Conservation (phyloP, 257 asterid genomes). For the Gentiana straminea region DNA sequence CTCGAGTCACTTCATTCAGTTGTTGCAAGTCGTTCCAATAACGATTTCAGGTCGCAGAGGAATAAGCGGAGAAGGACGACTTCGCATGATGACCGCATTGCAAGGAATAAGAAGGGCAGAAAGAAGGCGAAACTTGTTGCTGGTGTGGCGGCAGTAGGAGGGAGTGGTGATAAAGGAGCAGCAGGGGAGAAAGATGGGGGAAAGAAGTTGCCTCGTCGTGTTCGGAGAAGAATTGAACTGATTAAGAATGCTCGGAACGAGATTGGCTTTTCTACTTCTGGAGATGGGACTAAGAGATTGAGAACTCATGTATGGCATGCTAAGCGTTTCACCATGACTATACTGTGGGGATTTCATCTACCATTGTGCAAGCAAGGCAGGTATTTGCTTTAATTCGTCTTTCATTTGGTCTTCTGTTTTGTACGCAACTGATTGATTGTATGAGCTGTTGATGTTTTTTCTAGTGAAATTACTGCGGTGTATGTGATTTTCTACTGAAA, state of each 20-base stretch:
- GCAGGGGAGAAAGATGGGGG: constrained; percentile 18
- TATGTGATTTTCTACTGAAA: constrained; percentile 1
- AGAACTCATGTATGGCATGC: constrained; percentile 97
- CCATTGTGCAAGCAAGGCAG: constrained; percentile 82
- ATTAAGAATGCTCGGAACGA: constrained; percentile 49
- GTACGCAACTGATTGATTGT: too few relatives aligned
- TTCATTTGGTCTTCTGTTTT: too few relatives aligned
- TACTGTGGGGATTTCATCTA: constrained; percentile 72
- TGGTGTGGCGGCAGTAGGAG: constrained; percentile 14
- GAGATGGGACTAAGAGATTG: constrained; percentile 79
- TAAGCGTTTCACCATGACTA: constrained; percentile 68
- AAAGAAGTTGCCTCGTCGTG: constrained; percentile 43
- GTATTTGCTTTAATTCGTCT: constrained; percentile 20
- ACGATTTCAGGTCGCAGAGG: constrained; percentile 55
- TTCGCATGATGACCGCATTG: constrained; percentile 48
- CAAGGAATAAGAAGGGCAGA: constrained; percentile 25
- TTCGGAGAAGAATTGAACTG: constrained; percentile 59
- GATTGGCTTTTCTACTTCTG: constrained; percentile 56
- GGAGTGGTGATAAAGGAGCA: constrained; percentile 4
- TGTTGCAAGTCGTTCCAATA: constrained; percentile 42
- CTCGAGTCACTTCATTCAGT: constrained; percentile 56
- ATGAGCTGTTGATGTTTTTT: too few relatives aligned
- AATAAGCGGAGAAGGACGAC: constrained; percentile 83
- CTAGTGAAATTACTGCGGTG: too few relatives aligned
- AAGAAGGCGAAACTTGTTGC: constrained; percentile 24